Evolutionary conservation across 805 yeast species (phyloP), one percentile per base, ranked within the genome.

Genomic region (Candida vartiovaarae): DNA sequence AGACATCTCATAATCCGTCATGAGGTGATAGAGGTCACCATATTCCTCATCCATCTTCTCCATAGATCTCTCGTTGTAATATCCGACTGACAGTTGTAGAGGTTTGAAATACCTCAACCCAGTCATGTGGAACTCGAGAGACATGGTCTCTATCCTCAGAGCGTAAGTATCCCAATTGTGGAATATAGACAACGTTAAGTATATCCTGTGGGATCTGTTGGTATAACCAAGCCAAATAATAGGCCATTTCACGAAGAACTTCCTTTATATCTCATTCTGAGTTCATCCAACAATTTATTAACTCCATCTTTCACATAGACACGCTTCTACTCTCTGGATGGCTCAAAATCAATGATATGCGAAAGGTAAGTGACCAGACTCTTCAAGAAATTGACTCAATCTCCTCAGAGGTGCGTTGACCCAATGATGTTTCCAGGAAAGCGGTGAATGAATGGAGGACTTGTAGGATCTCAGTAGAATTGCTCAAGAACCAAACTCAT

Each of bases 111-210:
- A 64, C 54, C 44, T 64, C 66, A 5, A 54, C 53, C 72, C 75
- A 70, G 5, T 39, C 41, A 3, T 47, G 30, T 5, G 50, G 48
- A 1, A 43, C 36, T 0, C 39, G 35, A 6, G 36, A 15, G 6
- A 39, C 29, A 2, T 44, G 9, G 3, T 36, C n/a, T 2, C 38
- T 25, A 15, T 57, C 60, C 2, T 63, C 39, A 0, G 67, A 60
- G 1, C 68, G 53, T 34, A 72, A 48, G 40, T 63, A 72, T 0
- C 76, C 77, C 24, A 72, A 46, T 36, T 72, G 75, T 3, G 76
- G 76, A 26, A 71, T 65, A 48, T 71, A 72, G 0, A 67, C 64
- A 1, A 65, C 65, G 42, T 66, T 68, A 1, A 65, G 32, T 2
- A 50, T 11, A 5, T 53, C 52, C 2, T 48, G 44, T 2, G 44